Evolutionary conservation across 805 yeast species (phyloP).

Genomic region (Saturnispora galanensis): DNA sequence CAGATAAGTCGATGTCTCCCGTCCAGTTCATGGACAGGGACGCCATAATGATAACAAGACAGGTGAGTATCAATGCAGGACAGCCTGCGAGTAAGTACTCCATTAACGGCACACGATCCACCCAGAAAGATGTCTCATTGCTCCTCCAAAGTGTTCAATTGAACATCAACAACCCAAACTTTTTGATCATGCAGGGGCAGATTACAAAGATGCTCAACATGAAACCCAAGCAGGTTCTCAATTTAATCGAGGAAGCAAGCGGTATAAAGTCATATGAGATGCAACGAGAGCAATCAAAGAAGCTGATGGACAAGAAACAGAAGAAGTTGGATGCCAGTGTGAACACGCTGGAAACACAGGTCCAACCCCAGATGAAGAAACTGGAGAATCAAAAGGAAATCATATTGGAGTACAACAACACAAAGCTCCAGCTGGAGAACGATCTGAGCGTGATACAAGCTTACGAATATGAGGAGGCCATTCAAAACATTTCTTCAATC

Average conservation of each 20-base stretch:
- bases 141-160: slow-evolving; percentile 91
- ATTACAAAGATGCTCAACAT: slow-evolving; percentile 94
- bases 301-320: slow-evolving; percentile 87
- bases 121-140: slow-evolving; percentile 83
- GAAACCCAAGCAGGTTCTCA: slow-evolving; percentile 84
- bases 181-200: slow-evolving; percentile 96
- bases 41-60: slow-evolving; percentile 85
- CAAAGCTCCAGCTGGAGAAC: slow-evolving; percentile 10
- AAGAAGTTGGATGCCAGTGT: slow-evolving; percentile 72
- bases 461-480: slow-evolving; percentile 20
- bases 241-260: slow-evolving; percentile 95
- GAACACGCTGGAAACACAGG: slow-evolving; percentile 68
- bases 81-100: slow-evolving; percentile 46
- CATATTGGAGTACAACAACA: slow-evolving; percentile 75
- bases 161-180: slow-evolving; percentile 94
- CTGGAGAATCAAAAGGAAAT: slow-evolving; percentile 72
- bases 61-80: slow-evolving; percentile 67
- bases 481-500: slow-evolving; percentile 18
- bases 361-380: slow-evolving; percentile 82
- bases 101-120: slow-evolving; percentile 94
- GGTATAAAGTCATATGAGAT: slow-evolving; percentile 96
- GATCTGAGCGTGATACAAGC: slow-evolving; percentile 8
- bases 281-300: slow-evolving; percentile 81
- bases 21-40: slow-evolving; percentile 73
- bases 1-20: slow-evolving; percentile 68